Base-by-base conservation (phyloP, 225 moss, liverwort and hornwort genomes). In the Pseudoscleropodium purum region DNA sequence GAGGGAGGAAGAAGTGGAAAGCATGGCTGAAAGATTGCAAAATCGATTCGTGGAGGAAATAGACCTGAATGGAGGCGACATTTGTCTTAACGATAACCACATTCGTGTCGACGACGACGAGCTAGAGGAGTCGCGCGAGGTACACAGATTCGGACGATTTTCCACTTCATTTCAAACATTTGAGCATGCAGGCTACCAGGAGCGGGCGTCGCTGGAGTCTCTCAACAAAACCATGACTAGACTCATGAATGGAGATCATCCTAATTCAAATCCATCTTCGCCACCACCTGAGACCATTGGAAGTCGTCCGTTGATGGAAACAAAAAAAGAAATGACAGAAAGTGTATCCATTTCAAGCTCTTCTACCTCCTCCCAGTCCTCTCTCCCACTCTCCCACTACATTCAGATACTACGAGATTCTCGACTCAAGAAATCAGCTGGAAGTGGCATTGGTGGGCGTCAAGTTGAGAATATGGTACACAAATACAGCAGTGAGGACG, bases 361-460 rank as follows among this genome's bases (percentile, higher is more conserved):
- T 52, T 93, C 95, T 15, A 89, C 89, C 81, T 94, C 94, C 56
- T 89, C 90, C 51, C 94, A 95, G 61, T 94, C 95, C 72, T 98
- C 98, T 82, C 96, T 98, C 75, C 96, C 96, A 85, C 94, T 97
- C 47, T 97, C 98, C 84, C 97, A 98, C 86, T 98, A 97, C 92
- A 95, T 98, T 80, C 96, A 97, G 84, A 98, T 96, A 86, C 94
- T 98, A 52, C 93, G 95, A 23, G 95, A 98, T 9, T 92, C 96
- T 54, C 93, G 91, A 47, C 95, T 93, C 79, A 92, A 92, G 78
- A 89, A 74, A 60, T 78, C 88, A 81, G 56, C 82, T 77, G 70
- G 85, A 29, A 75, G 51, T 76, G 59, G 83, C 36, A 24, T 69
- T 60, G 52, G 26, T 34, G 78, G 57, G 72, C 82, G 82, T 57